Base-by-base conservation (phyloP, 306 rosid species). In the Rosa lucieae region DNA sequence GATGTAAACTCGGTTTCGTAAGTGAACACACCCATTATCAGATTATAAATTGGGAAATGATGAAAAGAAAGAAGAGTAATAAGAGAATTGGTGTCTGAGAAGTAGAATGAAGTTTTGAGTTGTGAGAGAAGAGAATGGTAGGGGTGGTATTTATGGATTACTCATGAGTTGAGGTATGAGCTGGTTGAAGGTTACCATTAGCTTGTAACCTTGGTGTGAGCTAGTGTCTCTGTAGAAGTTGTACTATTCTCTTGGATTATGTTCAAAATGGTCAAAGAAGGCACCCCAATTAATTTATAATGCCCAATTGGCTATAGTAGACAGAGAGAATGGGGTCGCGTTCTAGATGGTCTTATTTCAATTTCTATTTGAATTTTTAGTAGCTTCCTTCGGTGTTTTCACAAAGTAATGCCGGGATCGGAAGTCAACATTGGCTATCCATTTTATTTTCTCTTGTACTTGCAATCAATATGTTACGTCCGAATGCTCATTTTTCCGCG, bases 11-110 rank as follows among this genome's bases (percentile, higher is more conserved):
- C 83, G 15, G 40, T 17, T 49, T 83, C 86, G 23, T 72, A 74
- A 17, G 72, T 79, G 80, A 68, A 74, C 10, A 86, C 82, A 46
- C 88, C 89, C 91, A 83, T 88, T 39, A 35, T 63, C 43, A 63
- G 69, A 32, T 68, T 39, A 6, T 7, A 3, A 67, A 0, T 58
- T 58, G 10, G 2, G n/a, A 58, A 58, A 26, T 17, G 67, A 56
- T 39, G 40, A n/a, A 18, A 43, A 14, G 20, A 6, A 58, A 32
- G 37, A 32, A 32, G 65, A 7, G 14, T 21, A 14, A 9, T 1
- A 23, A 10, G 29, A 10, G 10, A 8, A 44, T 1, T 63, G 44
- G 43, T 63, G n/a, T 17, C 14, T 52, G 18, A 5, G n/a, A 66
- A 32, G 37, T 32, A 32, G 35, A 32, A 32, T 32, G 35, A 32